Base-by-base conservation (phyloP, 2,329 filamentous ascomycete genomes). In the Botryotinia globosa region DNA sequence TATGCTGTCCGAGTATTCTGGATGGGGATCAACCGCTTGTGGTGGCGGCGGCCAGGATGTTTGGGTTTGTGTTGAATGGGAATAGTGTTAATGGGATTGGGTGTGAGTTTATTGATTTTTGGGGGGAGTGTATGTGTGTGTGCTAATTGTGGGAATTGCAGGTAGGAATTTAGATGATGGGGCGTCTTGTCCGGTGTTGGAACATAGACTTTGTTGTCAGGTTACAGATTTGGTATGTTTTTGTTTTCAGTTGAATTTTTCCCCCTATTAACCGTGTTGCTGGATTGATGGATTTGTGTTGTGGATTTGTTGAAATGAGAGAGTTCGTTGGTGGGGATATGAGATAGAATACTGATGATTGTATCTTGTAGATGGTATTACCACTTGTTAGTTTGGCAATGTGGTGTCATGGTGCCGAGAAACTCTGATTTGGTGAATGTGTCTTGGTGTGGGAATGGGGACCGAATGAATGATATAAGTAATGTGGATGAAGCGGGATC, bases 191-290 rank as follows among this genome's bases (percentile, higher is more conserved):
- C 8, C 63, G 4, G 22, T n/a, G 14, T 6, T 18, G 12, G 42
- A 66, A 20, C 20, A 66, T 39, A 66, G 63, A 66, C 63, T 66
- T 29, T 66, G 63, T 51, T 66, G 63, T 66, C 63, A 51, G 2
- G 63, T 66, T 51, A 66, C 63, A 8, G 63, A 51, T 51, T 51
- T 66, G 63, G 63, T 66, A 66, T n/a, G 63, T 65, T 25, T 32
- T 22, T 44, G 6, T 29, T 32, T 5, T 44, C 3, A 3, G n/a
- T 3, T 7, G 4, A 29, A 12, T 29, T 29, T 54, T 54, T 12
- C 3, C 22, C 48, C 5, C 1, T 9, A 5, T 51, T 14, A 29
- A 29, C 1, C 14, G 8, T 29, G 25, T 1, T 44, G 4, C 42
- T 44, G 7, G 16, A 29, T 44, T 20, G 61, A 18, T 5, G 16